Percentiles rank a stretch among this genome's conserved stretches.
Evolutionary conservation across 2,329 filamentous ascomycete species (phyloP).

Genomic region (Mycosphaerella sp.): DNA sequence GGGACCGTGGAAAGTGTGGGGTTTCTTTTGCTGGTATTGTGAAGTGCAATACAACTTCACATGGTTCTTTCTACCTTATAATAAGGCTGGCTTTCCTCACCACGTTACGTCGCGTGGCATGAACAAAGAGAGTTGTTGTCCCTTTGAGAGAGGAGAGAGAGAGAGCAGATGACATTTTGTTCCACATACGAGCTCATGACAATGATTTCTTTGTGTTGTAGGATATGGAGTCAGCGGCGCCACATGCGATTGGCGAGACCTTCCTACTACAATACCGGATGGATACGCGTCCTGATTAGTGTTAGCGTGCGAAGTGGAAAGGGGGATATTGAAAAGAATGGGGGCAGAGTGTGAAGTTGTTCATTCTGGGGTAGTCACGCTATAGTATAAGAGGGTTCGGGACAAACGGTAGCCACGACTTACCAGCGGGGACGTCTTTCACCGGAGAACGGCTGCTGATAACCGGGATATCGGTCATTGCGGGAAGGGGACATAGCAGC

Average conservation of each 20-base stretch:
- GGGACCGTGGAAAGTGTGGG: background rate
- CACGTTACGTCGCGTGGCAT: background rate
- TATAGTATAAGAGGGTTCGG: background rate
- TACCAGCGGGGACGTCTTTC: slow-evolving; percentile 1
- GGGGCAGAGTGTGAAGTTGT: background rate
- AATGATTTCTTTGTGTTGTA: too few species aligned
- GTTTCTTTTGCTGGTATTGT: background rate
- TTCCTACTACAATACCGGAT: too few species aligned
- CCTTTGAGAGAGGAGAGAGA: too few species aligned
- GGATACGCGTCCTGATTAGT: too few species aligned
- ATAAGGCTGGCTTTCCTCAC: too few species aligned
- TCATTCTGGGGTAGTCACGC: background rate
- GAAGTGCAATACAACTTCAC: too few species aligned
- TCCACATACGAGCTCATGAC: too few species aligned
- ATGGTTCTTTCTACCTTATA: too few species aligned
- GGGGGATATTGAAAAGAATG: background rate
- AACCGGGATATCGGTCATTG: background rate
- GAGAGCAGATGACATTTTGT: too few species aligned
- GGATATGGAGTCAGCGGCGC: too few species aligned
- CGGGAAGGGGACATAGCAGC: background rate
- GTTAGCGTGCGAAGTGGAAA: background rate
- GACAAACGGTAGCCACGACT: background rate
- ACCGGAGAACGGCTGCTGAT: background rate
- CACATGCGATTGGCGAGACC: too few species aligned
- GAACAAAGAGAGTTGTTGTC: background rate